These are phyloP conservation scores for Trypanosoma cruzi DNA, from an alignment of 208 protist species.

Conservation along the genomic window DNA sequence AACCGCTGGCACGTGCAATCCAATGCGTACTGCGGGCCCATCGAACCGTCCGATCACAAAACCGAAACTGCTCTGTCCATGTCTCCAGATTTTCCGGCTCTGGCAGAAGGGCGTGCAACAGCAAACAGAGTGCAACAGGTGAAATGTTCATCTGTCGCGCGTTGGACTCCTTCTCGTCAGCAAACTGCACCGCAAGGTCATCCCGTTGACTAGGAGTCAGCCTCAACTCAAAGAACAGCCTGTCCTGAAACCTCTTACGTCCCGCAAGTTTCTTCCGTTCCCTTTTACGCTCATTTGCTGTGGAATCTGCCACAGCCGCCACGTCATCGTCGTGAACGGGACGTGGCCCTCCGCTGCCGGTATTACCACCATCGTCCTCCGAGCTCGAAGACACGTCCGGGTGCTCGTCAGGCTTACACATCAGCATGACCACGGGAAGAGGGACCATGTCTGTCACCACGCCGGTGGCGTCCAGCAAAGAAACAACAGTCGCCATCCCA, in stretches of 20 bases:
- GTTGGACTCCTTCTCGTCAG: slow-evolving; percentile 48
- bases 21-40: slow-evolving; percentile 82
- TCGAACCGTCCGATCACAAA: slow-evolving; percentile 69
- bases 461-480: slow-evolving; percentile 79
- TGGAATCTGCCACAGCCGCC: not conserved
- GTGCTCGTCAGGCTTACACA: slow-evolving; percentile 42
- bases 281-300: slow-evolving; percentile 40
- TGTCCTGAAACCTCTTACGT: slow-evolving; percentile 82
- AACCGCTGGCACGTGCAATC: slow-evolving; percentile 76
- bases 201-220: slow-evolving; percentile 52
- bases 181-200: slow-evolving; percentile 81
- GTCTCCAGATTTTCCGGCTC: slow-evolving; percentile 64
- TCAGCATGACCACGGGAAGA: slow-evolving; percentile 67
- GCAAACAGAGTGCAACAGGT: slow-evolving; percentile 67
- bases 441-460: slow-evolving; percentile 93
- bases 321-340: slow-evolving; percentile 3
- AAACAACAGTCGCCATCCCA: slow-evolving; percentile 83
- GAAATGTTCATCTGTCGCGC: slow-evolving; percentile 47
- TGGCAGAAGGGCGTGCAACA: slow-evolving; percentile 62
- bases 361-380: slow-evolving; percentile 37
- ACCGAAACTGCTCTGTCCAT: slow-evolving; percentile 87
- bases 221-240: slow-evolving; percentile 69
- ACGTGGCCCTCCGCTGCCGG: not conserved
- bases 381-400: slow-evolving; percentile 52
- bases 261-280: slow-evolving; percentile 67